phyloP scores from a whole-genome alignment of 1,284 basidiomycete genomes.

The Paramarasmius palmivorus region DNA sequence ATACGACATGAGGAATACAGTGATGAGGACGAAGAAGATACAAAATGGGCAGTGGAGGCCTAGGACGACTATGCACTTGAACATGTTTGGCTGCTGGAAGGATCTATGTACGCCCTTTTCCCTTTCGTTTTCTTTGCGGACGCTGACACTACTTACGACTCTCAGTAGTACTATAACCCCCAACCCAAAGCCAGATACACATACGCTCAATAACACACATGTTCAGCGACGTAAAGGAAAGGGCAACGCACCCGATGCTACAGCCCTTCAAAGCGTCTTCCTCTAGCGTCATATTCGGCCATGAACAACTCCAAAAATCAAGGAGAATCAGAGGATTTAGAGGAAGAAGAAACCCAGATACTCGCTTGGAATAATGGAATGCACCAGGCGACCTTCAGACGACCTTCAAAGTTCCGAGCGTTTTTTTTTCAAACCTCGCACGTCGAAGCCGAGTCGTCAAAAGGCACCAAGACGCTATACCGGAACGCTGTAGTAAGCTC shows the following conservation, averaged over 20 bases:
- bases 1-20: conserved; percentile 30
- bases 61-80: conserved; percentile 61
- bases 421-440: too few relatives aligned
- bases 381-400: conserved; percentile 16
- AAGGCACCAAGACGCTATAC: too few relatives aligned
- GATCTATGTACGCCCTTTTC: conserved; percentile 52
- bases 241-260: conserved; percentile 54
- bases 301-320: background rate
- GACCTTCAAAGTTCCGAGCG: too few relatives aligned
- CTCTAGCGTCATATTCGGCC: conserved; percentile 51
- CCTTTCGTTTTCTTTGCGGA: background rate
- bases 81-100: conserved; percentile 54
- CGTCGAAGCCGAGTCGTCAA: too few relatives aligned
- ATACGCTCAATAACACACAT: conserved; percentile 51
- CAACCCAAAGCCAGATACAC: conserved; percentile 45
- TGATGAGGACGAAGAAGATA: conserved; percentile 33
- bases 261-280: too few relatives aligned
- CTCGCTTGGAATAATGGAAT: conserved; percentile 11
- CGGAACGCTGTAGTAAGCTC: too few relatives aligned
- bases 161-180: conserved; percentile 53
- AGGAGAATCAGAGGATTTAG: background rate
- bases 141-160: conserved; percentile 3
- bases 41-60: conserved; percentile 68
- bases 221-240: conserved; percentile 47
- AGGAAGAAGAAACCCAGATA: conserved; percentile 8